A percentile compares a stretch with the other conserved stretches of the same genome.
Conservation (phyloP, 371 early-diverging fungal genomes). For the Zychaea mexicana region DNA sequence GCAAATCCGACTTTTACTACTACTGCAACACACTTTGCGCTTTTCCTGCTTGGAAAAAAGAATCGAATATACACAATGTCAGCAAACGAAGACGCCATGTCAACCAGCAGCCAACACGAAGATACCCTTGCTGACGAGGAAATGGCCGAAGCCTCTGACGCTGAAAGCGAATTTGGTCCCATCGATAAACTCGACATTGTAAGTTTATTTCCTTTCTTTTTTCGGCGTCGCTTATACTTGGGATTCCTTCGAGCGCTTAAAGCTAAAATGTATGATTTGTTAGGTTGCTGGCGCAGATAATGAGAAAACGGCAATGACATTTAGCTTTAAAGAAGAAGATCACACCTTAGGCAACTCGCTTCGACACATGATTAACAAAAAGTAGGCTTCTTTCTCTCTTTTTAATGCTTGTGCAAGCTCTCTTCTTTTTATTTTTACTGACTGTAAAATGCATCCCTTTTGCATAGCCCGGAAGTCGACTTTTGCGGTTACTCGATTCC, state of each 20-base stretch:
- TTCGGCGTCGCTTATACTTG: too few species aligned
- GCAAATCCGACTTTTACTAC: neutral
- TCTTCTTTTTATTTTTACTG: neutral
- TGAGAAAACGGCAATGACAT: constrained; percentile 84
- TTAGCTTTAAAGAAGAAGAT: constrained; percentile 90
- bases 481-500: constrained; percentile 99
- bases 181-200: constrained; percentile 59
- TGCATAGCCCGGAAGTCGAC: constrained; percentile 80
- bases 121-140: constrained; percentile 28
- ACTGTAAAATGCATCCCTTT: neutral
- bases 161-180: constrained; percentile 29
- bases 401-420: neutral
- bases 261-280: too few species aligned
- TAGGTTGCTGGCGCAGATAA: constrained; percentile 66
- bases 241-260: too few species aligned
- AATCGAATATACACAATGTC: neutral
- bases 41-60: neutral
- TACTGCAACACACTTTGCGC: too few species aligned
- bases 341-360: constrained; percentile 96
- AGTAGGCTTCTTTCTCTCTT: constrained; percentile 52
- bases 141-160: constrained; percentile 36
- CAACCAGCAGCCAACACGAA: constrained; percentile 18
- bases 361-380: constrained; percentile 92
- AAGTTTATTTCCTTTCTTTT: constrained; percentile 31
- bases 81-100: constrained; percentile 23